These are phyloP conservation scores for Diplocarpon rosae DNA, from an alignment of 2,329 filamentous ascomycete genomes.

Conservation along the genomic window DNA sequence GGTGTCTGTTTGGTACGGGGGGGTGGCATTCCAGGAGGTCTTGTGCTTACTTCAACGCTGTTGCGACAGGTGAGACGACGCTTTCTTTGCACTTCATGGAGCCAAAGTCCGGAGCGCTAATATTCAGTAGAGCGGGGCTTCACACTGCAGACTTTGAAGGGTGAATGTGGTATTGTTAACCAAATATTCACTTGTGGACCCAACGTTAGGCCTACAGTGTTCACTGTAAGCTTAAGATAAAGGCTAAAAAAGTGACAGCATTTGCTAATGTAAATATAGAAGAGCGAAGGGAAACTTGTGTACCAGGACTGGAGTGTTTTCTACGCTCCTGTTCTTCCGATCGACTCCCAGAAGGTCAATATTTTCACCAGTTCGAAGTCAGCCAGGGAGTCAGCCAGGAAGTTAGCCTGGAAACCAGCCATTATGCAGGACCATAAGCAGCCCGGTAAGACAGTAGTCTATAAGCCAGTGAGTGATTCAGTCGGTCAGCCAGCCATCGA, in stretches of 20 bases:
- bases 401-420: too few relatives aligned
- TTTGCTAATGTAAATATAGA: constrained; percentile 7
- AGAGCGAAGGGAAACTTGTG: constrained; percentile 17
- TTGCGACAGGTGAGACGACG: constrained; percentile 33
- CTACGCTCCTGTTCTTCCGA: constrained; percentile 27
- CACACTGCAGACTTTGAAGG: constrained; percentile 47
- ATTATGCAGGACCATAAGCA: too few relatives aligned
- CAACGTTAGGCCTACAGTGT: constrained; percentile 31
- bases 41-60: constrained; percentile 54
- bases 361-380: too few relatives aligned
- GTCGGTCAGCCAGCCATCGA: too few relatives aligned
- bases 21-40: constrained; percentile 58
- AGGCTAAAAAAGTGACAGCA: not conserved
- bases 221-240: constrained; percentile 23
- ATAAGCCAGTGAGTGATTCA: too few relatives aligned
- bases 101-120: constrained; percentile 4
- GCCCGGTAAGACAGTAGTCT: too few relatives aligned
- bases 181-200: constrained; percentile 45
- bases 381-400: too few relatives aligned
- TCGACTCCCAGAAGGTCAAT: constrained; percentile 9
- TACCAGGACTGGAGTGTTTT: constrained; percentile 24
- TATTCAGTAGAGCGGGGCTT: constrained; percentile 19
- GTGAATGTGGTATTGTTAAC: constrained; percentile 43
- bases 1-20: constrained; percentile 57
- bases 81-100: not conserved